Base-by-base conservation (phyloP, 495 filamentous ascomycete species). In the Neurospora sp. region DNA sequence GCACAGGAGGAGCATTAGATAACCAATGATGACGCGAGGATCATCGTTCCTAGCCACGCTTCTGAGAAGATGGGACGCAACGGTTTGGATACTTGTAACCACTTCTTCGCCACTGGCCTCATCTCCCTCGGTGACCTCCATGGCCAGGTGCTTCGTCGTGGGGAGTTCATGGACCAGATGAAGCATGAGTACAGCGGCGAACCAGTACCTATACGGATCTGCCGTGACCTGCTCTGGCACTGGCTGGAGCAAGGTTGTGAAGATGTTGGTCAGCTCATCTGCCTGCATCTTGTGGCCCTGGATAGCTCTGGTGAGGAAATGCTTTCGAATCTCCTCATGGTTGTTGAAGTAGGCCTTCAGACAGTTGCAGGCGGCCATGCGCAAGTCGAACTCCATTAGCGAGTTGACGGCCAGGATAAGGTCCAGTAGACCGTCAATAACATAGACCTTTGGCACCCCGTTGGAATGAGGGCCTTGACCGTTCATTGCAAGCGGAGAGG, bases 361-460 rank as follows among this genome's bases (percentile, higher is more conserved):
- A 74, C 94, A 96, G 77, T 94, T 89, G 77, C 91, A 94, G 8
- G 93, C 94, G 35, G 94, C 92, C 74, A 96, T 84, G 18, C 96
- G 91, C 39, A 92, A 85, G 82, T 96, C 91, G 75, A 97, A 92
- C 20, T 90, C 85, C 73, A 89, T 84, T 61, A 89, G 84, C 3
- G 91, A 83, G 20, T 86, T 82, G 42, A 92, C 87, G 61, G 88
- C 89, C n/a, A 99, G 83, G 4, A 91, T 90, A 42, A 97, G 84
- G 76, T 98, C 94, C 68, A 99, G 85, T n/a, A 98, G 84, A 10
- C 92, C 96, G 80, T 98, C 94, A 74, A 99, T 97, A 27, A 98
- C 92, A 83, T 94, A 97, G 48, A 94, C 88, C 74, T 85, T 91
- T 44, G 87, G 82, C 40, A 88, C 82, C 72, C 73, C 75, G 86